These are phyloP conservation scores for Septoria petroselini DNA, from an alignment of 2,329 filamentous ascomycete genomes.

Conservation along the genomic window DNA sequence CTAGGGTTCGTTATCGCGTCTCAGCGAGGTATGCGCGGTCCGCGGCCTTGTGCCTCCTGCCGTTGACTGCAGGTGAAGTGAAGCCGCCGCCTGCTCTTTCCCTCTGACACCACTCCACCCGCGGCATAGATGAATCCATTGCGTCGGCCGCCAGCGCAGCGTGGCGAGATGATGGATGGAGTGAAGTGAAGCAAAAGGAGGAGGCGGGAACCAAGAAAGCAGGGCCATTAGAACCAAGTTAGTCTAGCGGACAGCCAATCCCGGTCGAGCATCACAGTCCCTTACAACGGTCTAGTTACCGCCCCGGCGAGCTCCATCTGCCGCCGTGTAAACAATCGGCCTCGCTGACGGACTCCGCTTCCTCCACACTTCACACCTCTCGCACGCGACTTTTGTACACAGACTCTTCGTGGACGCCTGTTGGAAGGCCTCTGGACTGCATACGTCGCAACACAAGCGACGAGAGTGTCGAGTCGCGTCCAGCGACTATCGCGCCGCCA, in stretches of 20 bases:
- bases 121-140: too few relatives aligned
- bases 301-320: constrained; percentile 12
- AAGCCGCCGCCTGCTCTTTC: too few relatives aligned
- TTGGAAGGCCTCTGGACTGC: background rate
- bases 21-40: too few relatives aligned
- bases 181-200: too few relatives aligned
- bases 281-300: constrained; percentile 3
- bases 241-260: too few relatives aligned
- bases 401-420: background rate
- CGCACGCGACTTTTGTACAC: background rate
- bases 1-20: too few relatives aligned
- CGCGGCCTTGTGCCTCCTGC: background rate
- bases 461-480: constrained; percentile 17
- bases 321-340: constrained; percentile 8
- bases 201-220: too few relatives aligned
- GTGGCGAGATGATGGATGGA: background rate
- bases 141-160: background rate
- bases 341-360: too few relatives aligned
- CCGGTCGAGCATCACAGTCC: too few relatives aligned
- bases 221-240: too few relatives aligned
- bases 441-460: background rate
- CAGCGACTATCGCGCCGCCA: constrained; percentile 17
- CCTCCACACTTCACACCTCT: background rate
- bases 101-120: too few relatives aligned
- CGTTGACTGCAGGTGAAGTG: too few relatives aligned